Evolutionary conservation across 176 grass and related monocot species (phyloP).

Genomic region (Urochloa ruziziensis): DNA sequence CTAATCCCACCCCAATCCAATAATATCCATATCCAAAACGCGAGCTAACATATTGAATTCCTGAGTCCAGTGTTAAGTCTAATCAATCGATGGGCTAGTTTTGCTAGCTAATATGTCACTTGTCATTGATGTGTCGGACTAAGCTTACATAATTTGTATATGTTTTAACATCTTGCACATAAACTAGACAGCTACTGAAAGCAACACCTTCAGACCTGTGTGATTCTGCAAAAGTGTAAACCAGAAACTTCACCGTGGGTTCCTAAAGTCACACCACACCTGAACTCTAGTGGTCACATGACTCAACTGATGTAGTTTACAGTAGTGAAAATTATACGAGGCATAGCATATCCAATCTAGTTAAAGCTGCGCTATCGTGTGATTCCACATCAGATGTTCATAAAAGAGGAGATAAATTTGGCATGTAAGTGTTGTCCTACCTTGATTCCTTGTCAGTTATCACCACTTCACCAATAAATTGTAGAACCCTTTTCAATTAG

Average conservation of each 20-base stretch:
- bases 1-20: slow-evolving; percentile 38
- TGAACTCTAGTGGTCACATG: background rate
- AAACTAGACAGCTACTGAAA: slow-evolving; percentile 22
- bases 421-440: slow-evolving; percentile 5
- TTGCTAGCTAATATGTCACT: slow-evolving; percentile 3
- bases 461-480: background rate
- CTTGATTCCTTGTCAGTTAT: slow-evolving; percentile 3
- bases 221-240: background rate
- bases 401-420: slow-evolving; percentile 22
- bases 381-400: slow-evolving; percentile 45
- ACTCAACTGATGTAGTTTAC: background rate
- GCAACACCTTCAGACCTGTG: slow-evolving; percentile 2
- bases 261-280: slow-evolving; percentile 9
- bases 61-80: slow-evolving; percentile 13
- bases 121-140: slow-evolving; percentile 16
- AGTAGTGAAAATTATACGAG: background rate
- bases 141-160: background rate
- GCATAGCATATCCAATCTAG: background rate
- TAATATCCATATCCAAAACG: slow-evolving; percentile 38
- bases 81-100: slow-evolving; percentile 20
- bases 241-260: background rate
- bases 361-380: slow-evolving; percentile 22
- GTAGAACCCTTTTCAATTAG: background rate
- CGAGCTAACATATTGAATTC: slow-evolving; percentile 17
- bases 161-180: background rate